Evolutionary conservation across 345 rosid genomes (phyloP).

Genomic region (Microcos paniculata): DNA sequence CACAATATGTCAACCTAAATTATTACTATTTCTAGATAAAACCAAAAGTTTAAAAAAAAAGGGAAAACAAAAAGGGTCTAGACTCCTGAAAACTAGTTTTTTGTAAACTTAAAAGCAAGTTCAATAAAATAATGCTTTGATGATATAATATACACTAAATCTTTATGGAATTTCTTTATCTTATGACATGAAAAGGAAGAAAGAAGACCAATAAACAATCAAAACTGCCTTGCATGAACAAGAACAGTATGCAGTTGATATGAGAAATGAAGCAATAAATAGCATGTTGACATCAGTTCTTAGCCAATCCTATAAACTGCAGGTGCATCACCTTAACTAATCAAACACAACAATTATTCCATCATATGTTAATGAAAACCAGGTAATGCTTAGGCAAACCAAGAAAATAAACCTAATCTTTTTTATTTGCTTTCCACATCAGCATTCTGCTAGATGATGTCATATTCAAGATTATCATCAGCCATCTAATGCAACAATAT

Average conservation of each 20-base stretch:
- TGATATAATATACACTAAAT: background rate
- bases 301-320: background rate
- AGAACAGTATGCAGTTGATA: background rate
- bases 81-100: background rate
- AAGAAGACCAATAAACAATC: background rate
- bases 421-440: background rate
- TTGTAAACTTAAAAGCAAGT: background rate
- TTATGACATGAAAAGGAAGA: background rate
- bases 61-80: too few species aligned
- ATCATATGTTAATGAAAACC: background rate
- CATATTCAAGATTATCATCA: background rate
- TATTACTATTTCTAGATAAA: background rate
- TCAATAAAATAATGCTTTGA: background rate
- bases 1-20: background rate
- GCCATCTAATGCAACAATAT: background rate
- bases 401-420: background rate
- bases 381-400: conserved; percentile 1
- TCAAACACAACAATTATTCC: background rate
- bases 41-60: background rate
- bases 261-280: background rate
- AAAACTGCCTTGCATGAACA: background rate
- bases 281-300: background rate
- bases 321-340: background rate
- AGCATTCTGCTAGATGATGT: background rate
- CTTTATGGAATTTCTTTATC: background rate